Evolutionary conservation across 352 stramenopile genomes (phyloP).

Genomic region (Saprolegnia parasitica): DNA sequence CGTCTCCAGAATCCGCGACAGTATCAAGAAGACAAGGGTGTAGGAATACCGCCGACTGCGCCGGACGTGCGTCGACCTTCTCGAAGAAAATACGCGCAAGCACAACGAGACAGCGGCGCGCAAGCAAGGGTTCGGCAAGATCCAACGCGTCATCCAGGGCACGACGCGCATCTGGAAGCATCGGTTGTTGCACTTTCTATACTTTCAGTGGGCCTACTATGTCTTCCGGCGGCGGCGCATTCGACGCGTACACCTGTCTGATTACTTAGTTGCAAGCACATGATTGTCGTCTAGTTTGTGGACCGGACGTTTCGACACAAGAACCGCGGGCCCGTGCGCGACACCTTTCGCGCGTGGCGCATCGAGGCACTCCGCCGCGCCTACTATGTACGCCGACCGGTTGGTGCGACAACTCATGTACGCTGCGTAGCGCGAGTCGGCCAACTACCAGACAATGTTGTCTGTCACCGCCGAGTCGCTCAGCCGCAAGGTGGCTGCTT

Average conservation of each 20-base stretch:
- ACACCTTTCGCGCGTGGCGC: constrained; percentile 66
- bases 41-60: constrained; percentile 61
- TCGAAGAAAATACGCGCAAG: constrained; percentile 44
- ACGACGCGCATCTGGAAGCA: constrained; percentile 33
- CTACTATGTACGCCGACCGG: constrained; percentile 42
- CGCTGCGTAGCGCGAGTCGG: constrained; percentile 44
- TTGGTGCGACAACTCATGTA: neutral
- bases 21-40: neutral
- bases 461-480: constrained; percentile 67
- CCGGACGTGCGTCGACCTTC: constrained; percentile 44
- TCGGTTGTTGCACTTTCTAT: constrained; percentile 27
- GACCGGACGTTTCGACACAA: constrained; percentile 51
- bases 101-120: constrained; percentile 36
- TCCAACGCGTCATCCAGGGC: constrained; percentile 49
- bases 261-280: too few species aligned
- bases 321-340: constrained; percentile 47
- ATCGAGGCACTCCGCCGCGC: constrained; percentile 59
- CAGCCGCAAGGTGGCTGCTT: constrained; percentile 49
- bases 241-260: constrained; percentile 31
- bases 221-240: constrained; percentile 30
- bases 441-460: constrained; percentile 78
- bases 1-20: constrained; percentile 4
- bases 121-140: constrained; percentile 24
- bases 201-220: constrained; percentile 21
- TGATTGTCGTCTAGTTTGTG: constrained; percentile 44